Evolutionary conservation across 2,329 filamentous ascomycete genomes (phyloP).

Genomic region (Hirsutella thompsonii): DNA sequence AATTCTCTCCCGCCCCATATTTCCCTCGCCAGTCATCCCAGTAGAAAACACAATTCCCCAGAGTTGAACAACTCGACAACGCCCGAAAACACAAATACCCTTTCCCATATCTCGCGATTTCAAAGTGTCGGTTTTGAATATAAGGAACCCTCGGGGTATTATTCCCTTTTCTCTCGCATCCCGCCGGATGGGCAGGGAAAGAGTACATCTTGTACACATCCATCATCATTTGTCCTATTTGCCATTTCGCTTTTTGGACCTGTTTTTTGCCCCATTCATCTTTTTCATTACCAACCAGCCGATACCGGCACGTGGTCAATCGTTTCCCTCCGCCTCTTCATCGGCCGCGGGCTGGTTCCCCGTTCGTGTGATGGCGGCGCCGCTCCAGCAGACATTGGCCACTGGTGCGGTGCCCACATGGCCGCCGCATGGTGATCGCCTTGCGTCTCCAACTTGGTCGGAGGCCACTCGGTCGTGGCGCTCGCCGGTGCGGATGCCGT

Average conservation of each 20-base stretch:
- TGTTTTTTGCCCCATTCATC: neutral
- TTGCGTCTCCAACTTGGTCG: constrained; percentile 16
- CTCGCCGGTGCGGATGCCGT: constrained; percentile 9
- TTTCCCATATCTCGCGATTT: no score
- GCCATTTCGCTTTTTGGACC: no score
- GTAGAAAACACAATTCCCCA: neutral
- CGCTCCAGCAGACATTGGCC: constrained; percentile 18
- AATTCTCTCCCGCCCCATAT: neutral
- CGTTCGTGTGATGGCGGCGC: constrained; percentile 13
- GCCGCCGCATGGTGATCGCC: constrained; percentile 9
- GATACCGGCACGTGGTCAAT: constrained; percentile 20
- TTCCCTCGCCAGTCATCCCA: no score
- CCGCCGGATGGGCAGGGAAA: no score
- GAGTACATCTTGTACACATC: no score
- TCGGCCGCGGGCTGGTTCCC: constrained; percentile 20
- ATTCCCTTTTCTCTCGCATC: neutral
- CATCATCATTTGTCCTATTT: neutral
- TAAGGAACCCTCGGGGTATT: neutral
- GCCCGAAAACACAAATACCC: neutral
- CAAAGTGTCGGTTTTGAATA: no score
- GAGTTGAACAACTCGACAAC: no score
- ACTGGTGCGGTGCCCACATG: constrained; percentile 23
- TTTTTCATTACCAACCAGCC: constrained; percentile 15
- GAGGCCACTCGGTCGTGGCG: constrained; percentile 19
- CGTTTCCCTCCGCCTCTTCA: constrained; percentile 22